These are phyloP conservation scores for Botryotinia globosa DNA, from an alignment of 2,329 filamentous ascomycete genomes.

Conservation along the genomic window DNA sequence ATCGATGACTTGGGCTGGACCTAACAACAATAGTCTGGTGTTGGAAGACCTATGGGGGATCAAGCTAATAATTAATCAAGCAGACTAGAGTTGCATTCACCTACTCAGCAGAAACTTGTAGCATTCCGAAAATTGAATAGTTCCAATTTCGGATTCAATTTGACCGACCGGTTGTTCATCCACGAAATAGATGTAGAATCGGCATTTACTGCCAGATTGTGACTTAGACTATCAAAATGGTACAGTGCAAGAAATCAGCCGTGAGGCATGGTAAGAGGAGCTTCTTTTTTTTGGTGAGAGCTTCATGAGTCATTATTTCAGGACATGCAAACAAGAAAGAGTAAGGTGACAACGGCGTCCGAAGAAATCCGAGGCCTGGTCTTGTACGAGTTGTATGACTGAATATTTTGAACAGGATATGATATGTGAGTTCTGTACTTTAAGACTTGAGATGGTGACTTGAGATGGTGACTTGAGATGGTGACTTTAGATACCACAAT, in stretches of 20 bases:
- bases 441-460: neutral
- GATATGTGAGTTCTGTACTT: neutral
- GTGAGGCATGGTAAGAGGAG: neutral
- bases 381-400: neutral
- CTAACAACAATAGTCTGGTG: neutral
- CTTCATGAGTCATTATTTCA: neutral
- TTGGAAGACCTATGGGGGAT: neutral
- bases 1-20: neutral
- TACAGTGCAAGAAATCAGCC: neutral
- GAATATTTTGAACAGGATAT: neutral
- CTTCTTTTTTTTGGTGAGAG: neutral
- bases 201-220: neutral
- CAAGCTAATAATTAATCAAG: neutral
- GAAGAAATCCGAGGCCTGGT: neutral
- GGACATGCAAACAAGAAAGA: neutral
- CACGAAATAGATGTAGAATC: neutral
- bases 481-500: neutral
- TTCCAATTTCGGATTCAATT: neutral
- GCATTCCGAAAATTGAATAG: neutral
- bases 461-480: neutral
- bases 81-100: neutral
- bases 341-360: neutral
- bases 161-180: neutral
- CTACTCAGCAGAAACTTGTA: neutral
- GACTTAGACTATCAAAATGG: neutral